A percentile compares a stretch with the other conserved stretches of the same genome.
Evolutionary conservation across 352 stramenopile genomes (phyloP).

Genomic region (Phytophthora hibernalis): DNA sequence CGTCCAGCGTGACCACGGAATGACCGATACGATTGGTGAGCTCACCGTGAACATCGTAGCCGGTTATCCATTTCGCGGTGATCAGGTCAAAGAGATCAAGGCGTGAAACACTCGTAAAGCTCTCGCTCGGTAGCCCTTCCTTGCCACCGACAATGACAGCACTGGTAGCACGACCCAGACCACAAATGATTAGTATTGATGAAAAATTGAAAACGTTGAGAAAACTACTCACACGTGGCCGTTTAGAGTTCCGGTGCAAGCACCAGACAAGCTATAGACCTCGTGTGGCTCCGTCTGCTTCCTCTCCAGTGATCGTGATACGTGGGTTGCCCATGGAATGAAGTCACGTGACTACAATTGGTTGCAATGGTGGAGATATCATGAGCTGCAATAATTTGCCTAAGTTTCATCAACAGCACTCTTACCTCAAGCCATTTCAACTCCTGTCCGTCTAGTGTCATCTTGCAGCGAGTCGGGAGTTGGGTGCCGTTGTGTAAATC

Average conservation of each 20-base stretch:
- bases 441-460: constrained; percentile 22
- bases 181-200: background rate
- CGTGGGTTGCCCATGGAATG: constrained; percentile 49
- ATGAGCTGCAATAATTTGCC: background rate
- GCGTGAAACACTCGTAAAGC: constrained; percentile 35
- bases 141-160: constrained; percentile 66
- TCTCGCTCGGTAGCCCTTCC: constrained; percentile 38
- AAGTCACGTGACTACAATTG: constrained; percentile 50
- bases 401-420: background rate
- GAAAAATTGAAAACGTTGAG: background rate
- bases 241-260: constrained; percentile 43
- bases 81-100: constrained; percentile 71
- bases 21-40: constrained; percentile 65
- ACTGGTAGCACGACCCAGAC: constrained; percentile 29
- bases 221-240: constrained; percentile 50
- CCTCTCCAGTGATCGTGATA: constrained; percentile 35
- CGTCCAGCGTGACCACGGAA: constrained; percentile 47
- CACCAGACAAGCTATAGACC: constrained; percentile 32
- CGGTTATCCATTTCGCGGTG: constrained; percentile 55
- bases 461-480: constrained; percentile 2
- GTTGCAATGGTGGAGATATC: background rate
- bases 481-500: background rate
- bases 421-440: constrained; percentile 38
- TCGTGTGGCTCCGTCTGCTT: constrained; percentile 20
- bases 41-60: constrained; percentile 64